Conservation (phyloP, 2,329 filamentous ascomycete genomes). For the Fusarium annulatum region DNA sequence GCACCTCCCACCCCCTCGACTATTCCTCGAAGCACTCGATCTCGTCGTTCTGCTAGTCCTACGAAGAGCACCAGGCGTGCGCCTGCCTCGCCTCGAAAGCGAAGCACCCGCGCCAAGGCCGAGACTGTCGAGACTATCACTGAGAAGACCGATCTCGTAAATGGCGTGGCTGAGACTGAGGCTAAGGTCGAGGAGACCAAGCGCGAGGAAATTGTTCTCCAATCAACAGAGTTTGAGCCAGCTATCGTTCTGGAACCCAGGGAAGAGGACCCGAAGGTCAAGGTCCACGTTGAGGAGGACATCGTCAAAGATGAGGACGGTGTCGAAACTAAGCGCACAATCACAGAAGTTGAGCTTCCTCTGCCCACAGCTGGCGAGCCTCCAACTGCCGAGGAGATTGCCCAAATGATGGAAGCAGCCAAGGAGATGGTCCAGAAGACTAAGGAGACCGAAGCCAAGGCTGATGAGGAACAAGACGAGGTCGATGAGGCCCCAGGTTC, state of each 20-base stretch:
- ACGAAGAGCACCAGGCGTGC: conserved; percentile 61
- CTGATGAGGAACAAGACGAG: conserved; percentile 52
- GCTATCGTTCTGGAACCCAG: conserved; percentile 61
- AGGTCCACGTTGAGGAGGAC: conserved; percentile 76
- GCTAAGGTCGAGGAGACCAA: conserved; percentile 43
- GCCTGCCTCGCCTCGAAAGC: conserved; percentile 66
- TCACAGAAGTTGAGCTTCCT: conserved; percentile 81
- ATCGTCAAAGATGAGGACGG: conserved; percentile 65
- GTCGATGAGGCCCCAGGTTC: conserved; percentile 52
- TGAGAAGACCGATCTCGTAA: conserved; percentile 46
- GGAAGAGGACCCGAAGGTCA: conserved; percentile 70
- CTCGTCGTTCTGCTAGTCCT: conserved; percentile 68
- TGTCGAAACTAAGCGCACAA: conserved; percentile 75
- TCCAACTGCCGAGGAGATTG: conserved; percentile 79
- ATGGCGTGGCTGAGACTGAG: conserved; percentile 37
- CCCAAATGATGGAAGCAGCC: conserved; percentile 86
- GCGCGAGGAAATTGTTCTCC: conserved; percentile 53
- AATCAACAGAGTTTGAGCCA: conserved; percentile 63
- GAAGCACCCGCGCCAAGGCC: conserved; percentile 58
- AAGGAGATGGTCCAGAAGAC: conserved; percentile 86
- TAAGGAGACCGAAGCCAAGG: conserved; percentile 58
- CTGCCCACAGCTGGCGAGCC: conserved; percentile 68
- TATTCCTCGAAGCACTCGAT: conserved; percentile 59
- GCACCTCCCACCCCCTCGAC: conserved; percentile 62
- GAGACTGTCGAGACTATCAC: conserved; percentile 50